A percentile compares a stretch with the other conserved stretches of the same genome.
Conservation (phyloP, 768 basidiomycete genomes). For the Holtermannia corniformis region DNA sequence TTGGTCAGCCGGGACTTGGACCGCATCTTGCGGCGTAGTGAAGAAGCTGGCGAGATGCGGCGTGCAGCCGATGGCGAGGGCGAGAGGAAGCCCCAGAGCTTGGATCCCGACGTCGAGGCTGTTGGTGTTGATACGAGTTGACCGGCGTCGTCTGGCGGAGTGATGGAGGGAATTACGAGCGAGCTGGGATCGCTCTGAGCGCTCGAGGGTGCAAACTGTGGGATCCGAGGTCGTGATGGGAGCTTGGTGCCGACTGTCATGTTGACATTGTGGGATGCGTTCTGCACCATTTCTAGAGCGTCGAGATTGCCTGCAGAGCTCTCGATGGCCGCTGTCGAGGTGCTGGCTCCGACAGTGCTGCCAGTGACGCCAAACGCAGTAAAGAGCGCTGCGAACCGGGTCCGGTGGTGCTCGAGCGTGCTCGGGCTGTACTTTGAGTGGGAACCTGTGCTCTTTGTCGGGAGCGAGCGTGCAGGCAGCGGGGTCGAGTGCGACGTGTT, state of each 20-base stretch:
- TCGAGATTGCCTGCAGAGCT: no score
- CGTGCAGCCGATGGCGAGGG: not conserved
- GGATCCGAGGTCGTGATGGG: no score
- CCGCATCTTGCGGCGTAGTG: not conserved
- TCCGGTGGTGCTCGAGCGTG: not conserved
- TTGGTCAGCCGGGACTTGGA: not conserved
- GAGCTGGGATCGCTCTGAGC: no score
- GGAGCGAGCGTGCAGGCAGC: not conserved
- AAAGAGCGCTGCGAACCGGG: not conserved
- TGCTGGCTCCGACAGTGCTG: no score
- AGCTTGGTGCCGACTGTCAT: no score
- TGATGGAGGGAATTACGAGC: no score
- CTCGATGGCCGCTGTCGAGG: no score
- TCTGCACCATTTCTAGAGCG: no score
- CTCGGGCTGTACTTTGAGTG: not conserved
- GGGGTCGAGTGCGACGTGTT: not conserved
- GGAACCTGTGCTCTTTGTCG: not conserved
- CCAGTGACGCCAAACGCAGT: not conserved
- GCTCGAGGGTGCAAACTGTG: no score
- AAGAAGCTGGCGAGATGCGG: not conserved
- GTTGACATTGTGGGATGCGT: no score
- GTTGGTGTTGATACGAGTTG: not conserved
- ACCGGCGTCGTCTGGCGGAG: no score
- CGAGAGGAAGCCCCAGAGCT: not conserved
- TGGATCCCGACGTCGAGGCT: not conserved